Evolutionary conservation across 2,329 filamentous ascomycete genomes (phyloP), one percentile per base, ranked within the genome.

Genomic region (Lomentospora prolificans): DNA sequence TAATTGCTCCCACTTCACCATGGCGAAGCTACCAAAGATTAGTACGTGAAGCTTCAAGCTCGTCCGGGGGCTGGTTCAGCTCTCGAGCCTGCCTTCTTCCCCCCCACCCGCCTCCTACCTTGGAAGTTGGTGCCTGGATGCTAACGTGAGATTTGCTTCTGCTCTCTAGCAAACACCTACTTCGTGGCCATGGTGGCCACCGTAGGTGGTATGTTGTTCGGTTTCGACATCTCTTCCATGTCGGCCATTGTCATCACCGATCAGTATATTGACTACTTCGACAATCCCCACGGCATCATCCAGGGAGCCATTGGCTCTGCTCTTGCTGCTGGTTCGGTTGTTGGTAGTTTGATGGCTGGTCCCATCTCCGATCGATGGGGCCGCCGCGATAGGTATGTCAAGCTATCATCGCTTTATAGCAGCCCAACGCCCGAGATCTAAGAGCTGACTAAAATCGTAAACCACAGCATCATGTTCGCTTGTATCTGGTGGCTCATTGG

Each of bases 151-250:
- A 4, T n/a, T 19, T 33, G 3, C 19, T 31, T 2, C 41, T 44
- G 10, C 31, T 46, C 19, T 24, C 8, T 27, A 59, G 58, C 61
- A 31, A 69, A 69, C 59, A 64, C 68, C 53, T 69, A 69, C 60
- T 66, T 68, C 50, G 68, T 69, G 57, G 65, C 67, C 51, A 64
- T 62, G 59, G 64, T 67, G 57, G 60, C 67, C 65, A 72, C 70
- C 58, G 71, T 73, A 53, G 70, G 70, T 59, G 70, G 70, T 55
- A 70, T 70, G 65, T 67, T 72, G 31, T 79, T 79, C 60, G 77
- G 76, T 57, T 82, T 82, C 64, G 79, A 81, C 59, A 79, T 81
- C 57, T 75, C 74, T 27, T 80, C 78, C 57, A 81, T 81, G 75
- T 77, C 75, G 14, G 79, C 78, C 57, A 80, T 80, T 63, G 76